A percentile compares a stretch with the other conserved stretches of the same genome.
These are phyloP conservation scores for Dalbergia cultrata DNA, from an alignment of 306 rosid genomes.

Conservation along the genomic window DNA sequence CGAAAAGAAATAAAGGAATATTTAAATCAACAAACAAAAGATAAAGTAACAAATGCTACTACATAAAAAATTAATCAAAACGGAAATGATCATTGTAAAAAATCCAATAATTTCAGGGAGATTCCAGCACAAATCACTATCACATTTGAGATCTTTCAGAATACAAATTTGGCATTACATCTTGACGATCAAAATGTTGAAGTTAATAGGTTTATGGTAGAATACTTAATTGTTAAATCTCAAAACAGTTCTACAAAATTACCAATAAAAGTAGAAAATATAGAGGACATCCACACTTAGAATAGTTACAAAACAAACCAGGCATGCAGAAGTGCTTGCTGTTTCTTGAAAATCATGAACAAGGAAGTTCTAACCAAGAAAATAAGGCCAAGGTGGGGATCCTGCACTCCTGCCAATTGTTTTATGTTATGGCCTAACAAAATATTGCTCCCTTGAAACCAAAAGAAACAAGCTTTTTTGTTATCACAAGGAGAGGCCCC, in stretches of 20 bases:
- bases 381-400: too few relatives aligned
- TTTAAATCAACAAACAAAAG: not conserved
- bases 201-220: too few relatives aligned
- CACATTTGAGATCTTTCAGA: not conserved
- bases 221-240: too few relatives aligned
- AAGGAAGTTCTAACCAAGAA: not conserved
- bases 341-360: not conserved
- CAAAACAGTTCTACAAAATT: too few relatives aligned
- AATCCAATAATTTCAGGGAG: not conserved
- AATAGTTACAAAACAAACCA: constrained; percentile 9
- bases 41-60: too few relatives aligned
- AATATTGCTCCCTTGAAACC: too few relatives aligned
- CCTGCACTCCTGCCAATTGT: too few relatives aligned
- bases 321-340: not conserved
- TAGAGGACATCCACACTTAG: not conserved
- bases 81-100: not conserved
- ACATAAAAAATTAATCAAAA: not conserved
- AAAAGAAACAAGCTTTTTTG: too few relatives aligned
- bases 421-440: too few relatives aligned
- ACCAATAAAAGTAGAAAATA: too few relatives aligned
- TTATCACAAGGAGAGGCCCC: too few relatives aligned
- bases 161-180: not conserved
- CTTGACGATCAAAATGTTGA: not conserved
- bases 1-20: too few relatives aligned
- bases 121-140: not conserved